phyloP scores from a whole-genome alignment of 805 yeast genomes.

The Wilhelminamyces savonicus region DNA sequence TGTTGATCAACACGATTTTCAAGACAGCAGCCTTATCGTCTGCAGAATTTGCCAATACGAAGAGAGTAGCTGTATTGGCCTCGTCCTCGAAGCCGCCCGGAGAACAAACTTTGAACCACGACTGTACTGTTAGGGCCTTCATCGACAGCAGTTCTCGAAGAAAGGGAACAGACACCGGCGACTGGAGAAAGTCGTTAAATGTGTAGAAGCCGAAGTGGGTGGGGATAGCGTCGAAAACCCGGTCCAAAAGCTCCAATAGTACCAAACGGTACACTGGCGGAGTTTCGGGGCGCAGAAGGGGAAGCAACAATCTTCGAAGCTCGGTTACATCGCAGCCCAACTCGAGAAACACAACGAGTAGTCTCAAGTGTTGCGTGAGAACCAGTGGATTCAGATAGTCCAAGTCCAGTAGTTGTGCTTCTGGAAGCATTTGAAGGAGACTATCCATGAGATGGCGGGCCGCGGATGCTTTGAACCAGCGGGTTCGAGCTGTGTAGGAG shows the following conservation, averaged over 20 bases:
- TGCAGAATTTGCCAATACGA: slow-evolving; percentile 22
- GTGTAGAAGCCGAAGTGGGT: slow-evolving; percentile 23
- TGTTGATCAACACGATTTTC: slow-evolving; percentile 21
- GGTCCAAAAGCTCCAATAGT: slow-evolving; percentile 16
- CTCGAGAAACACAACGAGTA: slow-evolving; percentile 23
- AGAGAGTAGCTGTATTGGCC: slow-evolving; percentile 12
- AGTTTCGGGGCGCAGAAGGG: slow-evolving; percentile 7
- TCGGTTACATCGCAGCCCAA: slow-evolving; percentile 25
- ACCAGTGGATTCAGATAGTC: slow-evolving; percentile 6
- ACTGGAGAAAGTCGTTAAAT: slow-evolving; percentile 12
- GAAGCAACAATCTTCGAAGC: slow-evolving; percentile 14
- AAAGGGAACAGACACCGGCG: slow-evolving; percentile 9
- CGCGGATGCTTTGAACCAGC: slow-evolving; percentile 12
- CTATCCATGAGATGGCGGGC: slow-evolving; percentile 14
- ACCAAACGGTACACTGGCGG: slow-evolving; percentile 6
- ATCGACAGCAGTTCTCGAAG: slow-evolving; percentile 7
- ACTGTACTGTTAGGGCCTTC: slow-evolving; percentile 27
- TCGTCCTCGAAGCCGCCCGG: slow-evolving; percentile 5
- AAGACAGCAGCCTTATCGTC: slow-evolving; percentile 14
- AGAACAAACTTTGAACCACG: slow-evolving; percentile 32
- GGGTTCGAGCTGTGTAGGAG: slow-evolving; percentile 18
- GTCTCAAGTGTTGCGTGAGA: slow-evolving; percentile 13
- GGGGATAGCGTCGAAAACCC: slow-evolving; percentile 14
- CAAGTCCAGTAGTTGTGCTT: background rate
- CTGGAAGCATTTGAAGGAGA: slow-evolving; percentile 7